Percentiles rank a stretch among this genome's conserved stretches.
Conservation (phyloP, 1,284 basidiomycete genomes). For the Boletellus deceptivus region DNA sequence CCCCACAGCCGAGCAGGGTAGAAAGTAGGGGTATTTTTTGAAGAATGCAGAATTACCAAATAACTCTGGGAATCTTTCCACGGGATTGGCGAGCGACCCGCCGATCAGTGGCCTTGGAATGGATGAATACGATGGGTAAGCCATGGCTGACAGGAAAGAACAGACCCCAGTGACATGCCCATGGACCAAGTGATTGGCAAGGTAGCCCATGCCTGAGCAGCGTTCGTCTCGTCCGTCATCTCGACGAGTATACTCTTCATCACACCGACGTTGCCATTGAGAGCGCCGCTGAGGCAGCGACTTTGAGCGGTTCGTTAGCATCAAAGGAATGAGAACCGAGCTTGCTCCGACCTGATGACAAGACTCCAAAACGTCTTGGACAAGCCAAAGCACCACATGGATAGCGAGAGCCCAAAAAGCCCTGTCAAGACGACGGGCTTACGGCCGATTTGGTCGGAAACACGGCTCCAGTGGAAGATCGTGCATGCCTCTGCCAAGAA, state of each 20-base stretch:
- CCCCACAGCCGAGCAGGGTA: conserved; percentile 58
- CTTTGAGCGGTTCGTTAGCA: conserved; percentile 14
- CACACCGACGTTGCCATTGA: conserved; percentile 49
- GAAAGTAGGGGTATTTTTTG: conserved; percentile 63
- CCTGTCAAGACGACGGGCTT: conserved; percentile 64
- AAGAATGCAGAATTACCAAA: conserved; percentile 53
- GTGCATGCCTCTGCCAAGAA: conserved; percentile 54
- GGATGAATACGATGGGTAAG: not conserved
- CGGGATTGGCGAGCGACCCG: conserved; percentile 56
- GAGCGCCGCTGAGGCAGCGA: conserved; percentile 38
- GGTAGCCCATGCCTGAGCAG: conserved; percentile 37
- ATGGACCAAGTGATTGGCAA: conserved; percentile 46
- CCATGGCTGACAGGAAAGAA: not conserved
- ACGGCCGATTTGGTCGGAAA: conserved; percentile 64
- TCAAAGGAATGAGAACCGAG: not conserved
- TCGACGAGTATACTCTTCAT: conserved; percentile 41
- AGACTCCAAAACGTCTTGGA: conserved; percentile 58
- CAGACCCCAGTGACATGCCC: conserved; percentile 44
- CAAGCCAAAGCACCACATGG: conserved; percentile 63
- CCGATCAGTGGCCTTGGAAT: conserved; percentile 56
- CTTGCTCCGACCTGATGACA: conserved; percentile 44
- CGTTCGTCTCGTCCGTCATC: conserved; percentile 38
- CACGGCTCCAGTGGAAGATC: conserved; percentile 64
- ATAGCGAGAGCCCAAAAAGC: conserved; percentile 53
- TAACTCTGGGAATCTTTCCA: conserved; percentile 52